phyloP scores from a whole-genome alignment of 495 filamentous ascomycete genomes.

The Neurospora cerealis region DNA sequence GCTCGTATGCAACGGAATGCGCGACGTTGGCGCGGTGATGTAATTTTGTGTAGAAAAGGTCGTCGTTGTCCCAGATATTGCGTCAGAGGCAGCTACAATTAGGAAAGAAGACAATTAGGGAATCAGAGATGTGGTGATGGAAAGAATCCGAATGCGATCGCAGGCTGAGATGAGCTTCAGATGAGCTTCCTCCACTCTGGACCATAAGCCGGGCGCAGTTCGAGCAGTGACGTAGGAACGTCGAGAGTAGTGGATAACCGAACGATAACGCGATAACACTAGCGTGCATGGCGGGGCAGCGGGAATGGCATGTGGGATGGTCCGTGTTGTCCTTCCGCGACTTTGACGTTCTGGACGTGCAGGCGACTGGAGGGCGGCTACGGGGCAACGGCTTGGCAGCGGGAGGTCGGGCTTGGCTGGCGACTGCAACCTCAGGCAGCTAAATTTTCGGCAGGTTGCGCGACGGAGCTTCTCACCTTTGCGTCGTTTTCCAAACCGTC shows the following conservation, averaged over 20 bases:
- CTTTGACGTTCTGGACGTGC: neutral
- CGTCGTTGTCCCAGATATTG: neutral
- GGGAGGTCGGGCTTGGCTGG: neutral
- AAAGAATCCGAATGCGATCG: neutral
- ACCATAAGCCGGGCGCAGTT: neutral
- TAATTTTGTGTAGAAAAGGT: neutral
- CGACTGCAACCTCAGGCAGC: neutral
- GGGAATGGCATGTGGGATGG: neutral
- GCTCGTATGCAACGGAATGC: neutral
- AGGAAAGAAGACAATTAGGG: neutral
- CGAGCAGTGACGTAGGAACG: neutral
- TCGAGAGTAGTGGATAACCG: neutral
- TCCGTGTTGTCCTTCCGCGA: neutral
- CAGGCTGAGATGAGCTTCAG: neutral
- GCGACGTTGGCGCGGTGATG: neutral
- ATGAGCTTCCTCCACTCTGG: neutral
- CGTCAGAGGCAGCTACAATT: neutral
- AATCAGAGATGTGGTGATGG: neutral
- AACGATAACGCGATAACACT: neutral
- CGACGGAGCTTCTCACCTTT: conserved; percentile 12
- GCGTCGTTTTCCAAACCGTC: conserved; percentile 18
- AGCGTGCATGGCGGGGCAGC: neutral
- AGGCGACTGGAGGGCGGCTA: neutral
- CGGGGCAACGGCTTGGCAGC: neutral
- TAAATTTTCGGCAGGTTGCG: neutral